Conservation (phyloP, 495 filamentous ascomycete species). For the Letharia columbiana region DNA sequence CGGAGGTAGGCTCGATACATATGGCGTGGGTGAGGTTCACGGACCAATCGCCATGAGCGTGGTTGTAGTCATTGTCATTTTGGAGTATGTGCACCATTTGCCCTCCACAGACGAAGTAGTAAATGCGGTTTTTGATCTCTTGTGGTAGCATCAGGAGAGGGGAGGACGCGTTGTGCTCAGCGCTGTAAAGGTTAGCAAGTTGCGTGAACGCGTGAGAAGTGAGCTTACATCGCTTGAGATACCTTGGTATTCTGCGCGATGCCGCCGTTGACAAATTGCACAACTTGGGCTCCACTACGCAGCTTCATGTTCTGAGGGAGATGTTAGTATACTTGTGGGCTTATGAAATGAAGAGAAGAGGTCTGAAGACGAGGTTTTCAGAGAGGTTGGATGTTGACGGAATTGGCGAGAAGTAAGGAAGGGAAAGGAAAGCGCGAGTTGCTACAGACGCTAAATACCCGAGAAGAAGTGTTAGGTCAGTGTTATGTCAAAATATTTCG, state of each 20-base stretch:
- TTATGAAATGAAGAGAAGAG: neutral
- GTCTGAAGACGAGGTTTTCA: neutral
- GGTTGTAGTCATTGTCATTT: neutral
- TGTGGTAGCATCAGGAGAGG: neutral
- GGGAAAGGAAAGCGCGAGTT: neutral
- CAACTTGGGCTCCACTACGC: neutral
- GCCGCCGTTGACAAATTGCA: neutral
- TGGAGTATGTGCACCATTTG: conserved; percentile 2
- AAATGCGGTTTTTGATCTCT: conserved; percentile 6
- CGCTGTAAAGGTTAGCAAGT: neutral
- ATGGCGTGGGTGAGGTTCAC: neutral
- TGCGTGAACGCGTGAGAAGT: neutral
- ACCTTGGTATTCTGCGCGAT: neutral
- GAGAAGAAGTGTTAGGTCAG: neutral
- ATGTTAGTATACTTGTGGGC: neutral
- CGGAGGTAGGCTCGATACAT: neutral
- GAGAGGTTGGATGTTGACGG: neutral
- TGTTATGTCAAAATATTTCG: too few relatives aligned
- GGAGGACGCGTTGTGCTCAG: neutral
- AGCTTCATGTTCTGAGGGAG: neutral
- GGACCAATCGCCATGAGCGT: neutral
- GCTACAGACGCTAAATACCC: neutral
- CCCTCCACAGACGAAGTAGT: neutral
- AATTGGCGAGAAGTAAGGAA: neutral
- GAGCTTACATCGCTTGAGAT: neutral